Conservation (phyloP, 75 land plant species). For the Picea glauca region DNA sequence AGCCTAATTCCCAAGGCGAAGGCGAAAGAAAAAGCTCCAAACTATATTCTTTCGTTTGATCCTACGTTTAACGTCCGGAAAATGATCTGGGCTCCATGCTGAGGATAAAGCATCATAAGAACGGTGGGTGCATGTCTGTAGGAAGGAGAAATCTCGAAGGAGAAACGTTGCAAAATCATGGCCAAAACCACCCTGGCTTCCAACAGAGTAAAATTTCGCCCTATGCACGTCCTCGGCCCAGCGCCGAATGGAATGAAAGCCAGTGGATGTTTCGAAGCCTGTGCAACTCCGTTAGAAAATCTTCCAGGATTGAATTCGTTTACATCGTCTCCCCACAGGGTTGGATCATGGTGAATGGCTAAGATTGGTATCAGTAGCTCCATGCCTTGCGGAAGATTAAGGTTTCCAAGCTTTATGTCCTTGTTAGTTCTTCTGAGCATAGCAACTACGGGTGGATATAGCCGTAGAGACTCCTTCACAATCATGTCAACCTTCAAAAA, state of each 20-base stretch:
- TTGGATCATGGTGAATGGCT: constrained; percentile 19
- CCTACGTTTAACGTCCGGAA: neutral
- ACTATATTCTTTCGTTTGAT: too few species aligned
- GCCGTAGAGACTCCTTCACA: constrained; percentile 27
- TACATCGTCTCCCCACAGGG: constrained; percentile 40
- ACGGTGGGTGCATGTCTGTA: constrained; percentile 41
- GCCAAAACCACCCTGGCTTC: constrained; percentile 43
- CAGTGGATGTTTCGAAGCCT: constrained; percentile 14
- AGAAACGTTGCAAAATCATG: constrained; percentile 43
- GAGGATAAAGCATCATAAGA: constrained; percentile 8
- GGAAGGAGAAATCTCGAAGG: constrained; percentile 32
- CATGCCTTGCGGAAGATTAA: constrained; percentile 9
- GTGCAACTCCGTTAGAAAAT: constrained; percentile 13
- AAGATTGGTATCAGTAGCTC: constrained; percentile 19
- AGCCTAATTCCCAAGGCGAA: too few species aligned
- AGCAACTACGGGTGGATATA: constrained; percentile 28
- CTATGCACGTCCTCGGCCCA: constrained; percentile 57
- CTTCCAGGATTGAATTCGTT: constrained; percentile 28
- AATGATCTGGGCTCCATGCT: constrained; percentile 19
- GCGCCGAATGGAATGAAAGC: constrained; percentile 58
- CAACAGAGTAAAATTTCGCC: constrained; percentile 44
- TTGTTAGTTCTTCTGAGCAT: constrained; percentile 11
- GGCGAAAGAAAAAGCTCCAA: too few species aligned
- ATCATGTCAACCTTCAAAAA: constrained; percentile 27
- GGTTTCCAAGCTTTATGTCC: constrained; percentile 15